Evolutionary conservation across 495 filamentous ascomycete genomes (phyloP), one percentile per base, ranked within the genome.

Genomic region (Tuber magnatum): DNA sequence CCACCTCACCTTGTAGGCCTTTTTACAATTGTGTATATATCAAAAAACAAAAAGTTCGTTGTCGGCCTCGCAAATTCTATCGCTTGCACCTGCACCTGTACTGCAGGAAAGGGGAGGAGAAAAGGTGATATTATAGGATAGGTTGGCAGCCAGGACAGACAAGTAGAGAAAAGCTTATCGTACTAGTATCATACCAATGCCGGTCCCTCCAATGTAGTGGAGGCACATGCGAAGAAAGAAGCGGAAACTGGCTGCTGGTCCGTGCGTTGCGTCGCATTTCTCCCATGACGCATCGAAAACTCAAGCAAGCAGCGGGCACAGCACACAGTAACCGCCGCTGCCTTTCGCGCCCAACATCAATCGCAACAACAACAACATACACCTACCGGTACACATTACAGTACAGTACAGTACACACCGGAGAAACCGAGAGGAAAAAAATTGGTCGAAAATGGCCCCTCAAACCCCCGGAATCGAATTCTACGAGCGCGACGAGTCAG

Each of bases 401-500:
- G 56, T 56, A 56, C 39, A 7, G 39, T 40, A 40, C 46, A 10
- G 22, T 18, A 32, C 28, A 32, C 28, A 65, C 28, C 28, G 28
- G 56, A 16, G 28, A 61, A 32, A 32, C n/a, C 28, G n/a, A n/a
- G 9, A n/a, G 24, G 7, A 41, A 41, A 42, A 70, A 51, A 74
- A 22, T 32, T n/a, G 20, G 38, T 44, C 61, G 28, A 32, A 38
- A 35, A 79, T 78, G 76, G 70, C 72, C 44, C 38, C 61, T 44
- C 48, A 44, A n/a, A 16, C 65, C 51, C 68, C 44, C 43, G 73
- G 73, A 14, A 73, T 82, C 22, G 78, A 84, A 74, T 80, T 85
- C 41, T 70, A 77, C 7, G 88, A 90, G 81, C 76, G 77, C 40
- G 88, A 89, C 77, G 86, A 87, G 77, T 85, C 88, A 18, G 87